Evolutionary conservation across 2,329 filamentous ascomycete genomes (phyloP).

Genomic region (Xylariaceae sp.): DNA sequence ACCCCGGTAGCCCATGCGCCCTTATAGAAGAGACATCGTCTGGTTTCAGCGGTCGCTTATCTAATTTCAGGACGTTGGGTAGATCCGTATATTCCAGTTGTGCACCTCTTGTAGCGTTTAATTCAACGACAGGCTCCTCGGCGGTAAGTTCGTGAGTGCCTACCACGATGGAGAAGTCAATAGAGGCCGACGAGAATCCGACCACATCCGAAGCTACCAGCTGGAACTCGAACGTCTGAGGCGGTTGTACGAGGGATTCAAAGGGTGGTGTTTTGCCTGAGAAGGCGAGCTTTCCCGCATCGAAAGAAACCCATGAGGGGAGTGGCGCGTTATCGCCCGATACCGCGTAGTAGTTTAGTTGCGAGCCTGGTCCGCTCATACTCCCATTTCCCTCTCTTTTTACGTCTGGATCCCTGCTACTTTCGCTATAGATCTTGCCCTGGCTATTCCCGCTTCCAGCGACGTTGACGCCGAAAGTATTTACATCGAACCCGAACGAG

Average conservation of each 20-base stretch:
- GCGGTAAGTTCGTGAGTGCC: constrained; percentile 74
- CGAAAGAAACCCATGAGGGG: constrained; percentile 84
- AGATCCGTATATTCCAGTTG: constrained; percentile 61
- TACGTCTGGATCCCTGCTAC: neutral
- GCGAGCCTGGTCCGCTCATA: constrained; percentile 31
- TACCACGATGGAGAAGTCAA: constrained; percentile 75
- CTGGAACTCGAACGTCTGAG: constrained; percentile 74
- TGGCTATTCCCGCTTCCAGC: constrained; percentile 21
- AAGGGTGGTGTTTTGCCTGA: constrained; percentile 73
- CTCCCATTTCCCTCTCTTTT: constrained; percentile 4
- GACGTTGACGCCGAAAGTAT: constrained; percentile 68
- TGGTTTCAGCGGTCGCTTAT: constrained; percentile 57
- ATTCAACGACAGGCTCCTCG: constrained; percentile 59
- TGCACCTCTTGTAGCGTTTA: constrained; percentile 63
- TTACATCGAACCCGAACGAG: constrained; percentile 57
- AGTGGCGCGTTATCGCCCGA: constrained; percentile 80
- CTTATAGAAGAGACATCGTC: constrained; percentile 60
- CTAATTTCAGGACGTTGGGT: constrained; percentile 59
- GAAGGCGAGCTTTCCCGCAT: constrained; percentile 68
- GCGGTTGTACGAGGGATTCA: constrained; percentile 67
- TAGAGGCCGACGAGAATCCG: constrained; percentile 73
- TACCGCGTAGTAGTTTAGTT: constrained; percentile 77
- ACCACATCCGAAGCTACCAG: constrained; percentile 80
- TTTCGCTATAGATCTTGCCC: neutral
- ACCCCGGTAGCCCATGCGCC: constrained; percentile 63